Evolutionary conservation across 495 filamentous ascomycete genomes (phyloP), one percentile per base, ranked within the genome.

Genomic region (Staphylotrichum longicolle): DNA sequence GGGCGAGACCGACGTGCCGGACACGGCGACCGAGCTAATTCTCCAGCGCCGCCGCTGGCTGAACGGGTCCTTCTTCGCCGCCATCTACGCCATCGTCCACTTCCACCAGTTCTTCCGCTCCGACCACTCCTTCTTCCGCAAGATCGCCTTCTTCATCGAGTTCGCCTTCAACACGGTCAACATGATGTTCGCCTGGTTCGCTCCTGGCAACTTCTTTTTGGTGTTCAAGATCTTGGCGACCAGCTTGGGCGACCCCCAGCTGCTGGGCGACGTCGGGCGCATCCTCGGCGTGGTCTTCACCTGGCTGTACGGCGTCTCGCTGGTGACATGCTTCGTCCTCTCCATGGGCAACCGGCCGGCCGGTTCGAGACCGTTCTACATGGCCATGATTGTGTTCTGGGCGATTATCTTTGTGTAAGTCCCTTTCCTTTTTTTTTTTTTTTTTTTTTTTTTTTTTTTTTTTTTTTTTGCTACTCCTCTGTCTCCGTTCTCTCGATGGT

Each of bases 161-260:
- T 97, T 97, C 77, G 73, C 87, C 61, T 99, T 96, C 77, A 91
- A 97, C 71, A 92, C 91, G 12, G 80, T 98, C 74, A 93, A 87
- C 75, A 96, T 97, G 91, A 81, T 99, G 67, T 99, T 99, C 67
- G 91, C 95, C 54, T 99, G 95, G 95, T 98, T 99, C 75, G 91
- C 90, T 66, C 93, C 98, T 68, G 94, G 95, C 65, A 99, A 99
- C 74, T 99, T 99, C 83, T 99, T 98, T 83, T 77, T 99, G 66
- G 95, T 99, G 48, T 99, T 99, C 80, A 91, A 93, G 69, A 99
- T 99, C 71, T 75, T 99, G 64, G 97, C 93, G 2, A 87, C 86
- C 39, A 93, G 91, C 68, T 82, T 99, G 60, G 86, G 88, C 45
- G 79, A 82, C 12, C 68, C 73, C 0, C 73, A 83, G 10, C 82